Evolutionary conservation across 208 protist genomes (phyloP), one percentile per base, ranked within the genome.

Genomic region (Porcisia hertigi): DNA sequence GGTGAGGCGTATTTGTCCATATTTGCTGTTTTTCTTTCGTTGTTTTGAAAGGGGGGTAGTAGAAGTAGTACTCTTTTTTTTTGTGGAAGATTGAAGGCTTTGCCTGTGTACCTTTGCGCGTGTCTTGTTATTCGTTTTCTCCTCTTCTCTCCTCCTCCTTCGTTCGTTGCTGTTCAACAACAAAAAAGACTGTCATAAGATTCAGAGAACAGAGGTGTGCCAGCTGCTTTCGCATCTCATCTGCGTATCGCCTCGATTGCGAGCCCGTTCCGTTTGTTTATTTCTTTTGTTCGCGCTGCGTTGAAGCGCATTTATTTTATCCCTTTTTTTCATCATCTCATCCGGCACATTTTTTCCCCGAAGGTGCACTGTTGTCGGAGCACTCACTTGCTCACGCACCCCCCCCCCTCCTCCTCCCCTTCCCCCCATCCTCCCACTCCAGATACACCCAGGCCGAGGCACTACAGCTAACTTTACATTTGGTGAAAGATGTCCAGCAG

Each of bases 401-500:
- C 8, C 7, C 30, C 0, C 30, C 30, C 30, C n/a, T n/a, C n/a
- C 23, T 20, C 23, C 64, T n/a, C 36, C n/a, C 8, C 20, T 53
- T 36, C 30, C 4, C 47, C 43, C 47, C 43, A 69, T 11, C 3
- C 4, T 43, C 30, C 23, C 59, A 14, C 20, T 34, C 39, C 60
- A 41, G 14, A n/a, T 7, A 67, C 63, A 67, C 41, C 4, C 23
- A 49, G 11, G 23, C 36, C 3, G 20, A 4, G 25, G 18, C 34
- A 49, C 43, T 39, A 20, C 0, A 1, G 52, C n/a, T 39, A n/a
- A 53, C 43, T 53, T 45, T 43, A 11, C 60, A 20, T n/a, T 16
- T 67, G 30, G 41, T 25, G 30, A n/a, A 41, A 25, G 6, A 77
- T 76, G 72, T 16, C 72, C 25, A 72, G 16, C 52, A 77, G 58